These are phyloP conservation scores for Lablab purpureus DNA, from an alignment of 306 rosid genomes.

Conservation along the genomic window DNA sequence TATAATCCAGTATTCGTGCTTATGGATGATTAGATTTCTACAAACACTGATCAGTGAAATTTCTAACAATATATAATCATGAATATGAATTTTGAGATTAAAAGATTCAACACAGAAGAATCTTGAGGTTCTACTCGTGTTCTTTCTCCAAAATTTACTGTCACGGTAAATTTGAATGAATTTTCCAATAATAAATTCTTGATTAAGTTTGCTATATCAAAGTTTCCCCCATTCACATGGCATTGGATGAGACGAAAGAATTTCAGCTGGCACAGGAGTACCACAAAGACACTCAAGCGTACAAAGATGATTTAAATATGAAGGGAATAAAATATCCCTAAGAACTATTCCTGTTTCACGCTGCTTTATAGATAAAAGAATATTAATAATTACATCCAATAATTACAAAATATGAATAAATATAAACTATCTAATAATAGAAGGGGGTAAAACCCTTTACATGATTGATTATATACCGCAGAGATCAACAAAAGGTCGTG, in stretches of 20 bases:
- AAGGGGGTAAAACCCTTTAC: conserved; percentile 42
- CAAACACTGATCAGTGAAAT: conserved; percentile 3
- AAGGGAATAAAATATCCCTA: neutral
- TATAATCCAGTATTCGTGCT: neutral
- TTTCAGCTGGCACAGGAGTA: neutral
- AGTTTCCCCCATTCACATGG: neutral
- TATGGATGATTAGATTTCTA: neutral
- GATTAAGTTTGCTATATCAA: neutral
- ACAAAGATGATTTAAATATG: neutral
- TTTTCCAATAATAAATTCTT: conserved; percentile 4
- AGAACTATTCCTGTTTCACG: conserved; percentile 25
- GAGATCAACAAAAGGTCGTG: conserved; percentile 20
- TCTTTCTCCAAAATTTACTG: conserved; percentile 2
- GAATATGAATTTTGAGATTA: neutral
- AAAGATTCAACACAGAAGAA: neutral
- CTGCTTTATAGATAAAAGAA: conserved; percentile 39
- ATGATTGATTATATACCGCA: conserved; percentile 39
- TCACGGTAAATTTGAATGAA: neutral
- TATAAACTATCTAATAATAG: conserved; percentile 46
- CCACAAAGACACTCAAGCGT: conserved; percentile 21
- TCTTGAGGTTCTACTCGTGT: neutral
- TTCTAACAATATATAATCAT: neutral
- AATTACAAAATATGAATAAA: conserved; percentile 51
- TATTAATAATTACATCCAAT: conserved; percentile 42
- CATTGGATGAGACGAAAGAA: neutral